Evolutionary conservation across 805 yeast genomes (phyloP).

Genomic region (Sugiyamaella americana): DNA sequence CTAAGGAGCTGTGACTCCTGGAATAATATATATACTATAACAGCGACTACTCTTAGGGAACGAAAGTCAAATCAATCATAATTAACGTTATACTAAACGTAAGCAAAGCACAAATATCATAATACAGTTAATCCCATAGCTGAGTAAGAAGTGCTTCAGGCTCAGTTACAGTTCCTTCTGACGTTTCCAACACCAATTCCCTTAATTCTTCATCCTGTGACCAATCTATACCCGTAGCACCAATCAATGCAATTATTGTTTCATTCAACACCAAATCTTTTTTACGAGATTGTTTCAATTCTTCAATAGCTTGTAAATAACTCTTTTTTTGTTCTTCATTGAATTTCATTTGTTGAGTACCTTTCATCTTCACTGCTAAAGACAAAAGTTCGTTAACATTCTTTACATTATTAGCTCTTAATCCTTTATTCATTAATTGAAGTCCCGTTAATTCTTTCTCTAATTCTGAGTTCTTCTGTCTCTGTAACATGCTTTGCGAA

Average conservation of each 20-base stretch:
- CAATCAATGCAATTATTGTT: slow-evolving; percentile 17
- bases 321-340: slow-evolving; percentile 7
- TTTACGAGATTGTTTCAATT: slow-evolving; percentile 3
- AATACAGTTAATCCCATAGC: neutral
- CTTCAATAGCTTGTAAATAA: slow-evolving; percentile 2
- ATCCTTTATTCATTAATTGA: neutral
- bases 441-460: neutral
- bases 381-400: neutral
- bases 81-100: too few species aligned
- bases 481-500: neutral
- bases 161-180: neutral
- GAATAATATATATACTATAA: too few species aligned
- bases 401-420: neutral
- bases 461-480: neutral
- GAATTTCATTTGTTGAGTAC: slow-evolving; percentile 5
- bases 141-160: neutral
- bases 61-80: too few species aligned
- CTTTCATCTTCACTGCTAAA: neutral
- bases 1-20: too few species aligned
- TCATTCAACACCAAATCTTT: slow-evolving; percentile 17
- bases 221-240: slow-evolving; percentile 23
- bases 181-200: too few species aligned
- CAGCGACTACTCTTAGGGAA: too few species aligned
- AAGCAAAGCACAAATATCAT: too few species aligned
- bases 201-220: slow-evolving; percentile 8